phyloP scores from a whole-genome alignment of 768 basidiomycete species.

The Phanerodontia chrysosporium region DNA sequence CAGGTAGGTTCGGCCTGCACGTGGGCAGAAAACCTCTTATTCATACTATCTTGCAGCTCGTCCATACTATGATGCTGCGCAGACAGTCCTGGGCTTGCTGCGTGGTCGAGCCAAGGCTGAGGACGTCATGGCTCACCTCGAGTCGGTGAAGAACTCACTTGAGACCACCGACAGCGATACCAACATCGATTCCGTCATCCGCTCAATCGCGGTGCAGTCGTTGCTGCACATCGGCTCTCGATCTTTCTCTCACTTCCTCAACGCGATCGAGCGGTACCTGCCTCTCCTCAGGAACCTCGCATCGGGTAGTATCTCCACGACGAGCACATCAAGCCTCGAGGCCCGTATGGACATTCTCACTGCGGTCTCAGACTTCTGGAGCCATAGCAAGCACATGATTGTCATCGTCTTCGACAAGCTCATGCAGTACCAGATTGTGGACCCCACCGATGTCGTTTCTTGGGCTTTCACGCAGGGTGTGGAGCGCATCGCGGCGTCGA shows the following conservation, averaged over 20 bases:
- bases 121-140: slow-evolving; percentile 73
- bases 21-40: neutral
- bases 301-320: slow-evolving; percentile 33
- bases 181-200: slow-evolving; percentile 64
- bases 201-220: slow-evolving; percentile 82
- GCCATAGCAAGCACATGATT: slow-evolving; percentile 78
- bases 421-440: slow-evolving; percentile 97
- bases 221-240: slow-evolving; percentile 89
- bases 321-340: slow-evolving; percentile 39
- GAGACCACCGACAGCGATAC: slow-evolving; percentile 52
- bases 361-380: slow-evolving; percentile 78
- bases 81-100: slow-evolving; percentile 72
- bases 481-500: slow-evolving; percentile 5
- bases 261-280: slow-evolving; percentile 94
- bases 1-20: slow-evolving; percentile 42
- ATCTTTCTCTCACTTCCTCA: slow-evolving; percentile 96
- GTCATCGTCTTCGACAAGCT: slow-evolving; percentile 95
- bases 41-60: slow-evolving; percentile 43
- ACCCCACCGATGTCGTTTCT: slow-evolving; percentile 84
- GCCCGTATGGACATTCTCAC: slow-evolving; percentile 69
- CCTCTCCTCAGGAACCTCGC: slow-evolving; percentile 66
- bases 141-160: slow-evolving; percentile 61
- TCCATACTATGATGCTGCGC: slow-evolving; percentile 76
- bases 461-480: slow-evolving; percentile 59
- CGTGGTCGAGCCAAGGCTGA: slow-evolving; percentile 78